Evolutionary conservation across 495 filamentous ascomycete species (phyloP), one percentile per base, ranked within the genome.

Genomic region (Viridothelium virens): DNA sequence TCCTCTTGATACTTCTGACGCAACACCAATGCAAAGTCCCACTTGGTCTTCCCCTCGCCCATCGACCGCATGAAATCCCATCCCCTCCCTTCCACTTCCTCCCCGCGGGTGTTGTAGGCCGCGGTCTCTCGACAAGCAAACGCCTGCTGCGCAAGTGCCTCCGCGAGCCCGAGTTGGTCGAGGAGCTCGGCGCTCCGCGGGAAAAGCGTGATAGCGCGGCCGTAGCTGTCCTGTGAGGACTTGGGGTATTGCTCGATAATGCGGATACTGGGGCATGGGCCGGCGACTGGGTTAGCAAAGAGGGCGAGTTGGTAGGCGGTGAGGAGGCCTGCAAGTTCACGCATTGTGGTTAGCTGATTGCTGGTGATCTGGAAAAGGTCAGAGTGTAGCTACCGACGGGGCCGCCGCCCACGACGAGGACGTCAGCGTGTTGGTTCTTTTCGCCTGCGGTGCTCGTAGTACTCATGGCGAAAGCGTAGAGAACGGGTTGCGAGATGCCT

Each of bases 71-170:
- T 75, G 62, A 77, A 75, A 39, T 61, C 12, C 75, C 75, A 74
- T 6, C 75, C 70, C 34, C 78, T 68, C 2, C 75, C 74, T 3
- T 72, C 53, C 7, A 78, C 70, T 66, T 72, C 70, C 25, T 80
- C 68, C 14, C 79, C 79, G 66, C 79, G 65, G 47, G 77, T 76
- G 41, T 80, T 69, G 70, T 84, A 86, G 2, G 78, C 75, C 0
- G 77, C 78, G 0, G 77, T 81, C 16, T 76, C 70, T 18, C 78
- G 71, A 59, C 79, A 81, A n/a, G 80, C 78, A 68, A 84, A 84
- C 39, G 81, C 83, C 53, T 80, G 69, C 71, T 84, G 82, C 1
- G 75, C 71, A 50, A 83, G 73, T 12, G 72, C 66, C 1, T 82
- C 79, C 18, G 77, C 73, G 11, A 82, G 73, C 37, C 77, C 78